Evolutionary conservation across 1,139 yeast species (phyloP).

Genomic region (Scheffersomyces quercinus): DNA sequence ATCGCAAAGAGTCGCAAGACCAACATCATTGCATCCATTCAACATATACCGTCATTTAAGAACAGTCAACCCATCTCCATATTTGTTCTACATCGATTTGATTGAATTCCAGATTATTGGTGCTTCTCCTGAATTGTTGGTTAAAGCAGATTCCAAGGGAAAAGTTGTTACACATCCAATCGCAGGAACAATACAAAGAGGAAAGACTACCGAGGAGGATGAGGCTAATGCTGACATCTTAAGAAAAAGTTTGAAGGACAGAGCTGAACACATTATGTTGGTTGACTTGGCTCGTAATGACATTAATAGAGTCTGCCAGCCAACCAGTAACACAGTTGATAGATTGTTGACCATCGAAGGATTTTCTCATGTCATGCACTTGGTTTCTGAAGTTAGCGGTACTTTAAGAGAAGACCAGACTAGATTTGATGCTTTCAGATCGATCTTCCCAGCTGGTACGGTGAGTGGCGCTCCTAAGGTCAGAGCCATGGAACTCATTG

Average conservation of each 20-base stretch:
- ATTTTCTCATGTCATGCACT: slow-evolving; percentile 96
- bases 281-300: slow-evolving; percentile 97
- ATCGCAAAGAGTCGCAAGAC: slow-evolving; percentile 92
- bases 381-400: slow-evolving; percentile 94
- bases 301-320: slow-evolving; percentile 91
- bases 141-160: slow-evolving; percentile 70
- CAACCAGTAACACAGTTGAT: slow-evolving; percentile 80
- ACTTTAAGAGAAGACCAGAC: slow-evolving; percentile 79
- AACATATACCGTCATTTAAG: slow-evolving; percentile 92
- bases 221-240: slow-evolving; percentile 76
- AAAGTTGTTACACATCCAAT: slow-evolving; percentile 92
- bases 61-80: slow-evolving; percentile 96
- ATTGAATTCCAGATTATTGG: slow-evolving; percentile 93
- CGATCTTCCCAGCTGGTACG: slow-evolving; percentile 98
- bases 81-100: slow-evolving; percentile 89
- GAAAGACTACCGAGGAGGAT: slow-evolving; percentile 88
- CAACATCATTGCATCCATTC: slow-evolving; percentile 93
- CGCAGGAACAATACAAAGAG: slow-evolving; percentile 94
- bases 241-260: slow-evolving; percentile 79
- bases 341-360: slow-evolving; percentile 85
- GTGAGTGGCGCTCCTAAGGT: slow-evolving; percentile 98
- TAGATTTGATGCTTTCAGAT: slow-evolving; percentile 93
- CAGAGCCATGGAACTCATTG: slow-evolving; percentile 91
- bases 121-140: slow-evolving; percentile 93
- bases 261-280: slow-evolving; percentile 98